Evolutionary conservation across 2,329 filamentous ascomycete species (phyloP).

Genomic region (Claviceps sp.): DNA sequence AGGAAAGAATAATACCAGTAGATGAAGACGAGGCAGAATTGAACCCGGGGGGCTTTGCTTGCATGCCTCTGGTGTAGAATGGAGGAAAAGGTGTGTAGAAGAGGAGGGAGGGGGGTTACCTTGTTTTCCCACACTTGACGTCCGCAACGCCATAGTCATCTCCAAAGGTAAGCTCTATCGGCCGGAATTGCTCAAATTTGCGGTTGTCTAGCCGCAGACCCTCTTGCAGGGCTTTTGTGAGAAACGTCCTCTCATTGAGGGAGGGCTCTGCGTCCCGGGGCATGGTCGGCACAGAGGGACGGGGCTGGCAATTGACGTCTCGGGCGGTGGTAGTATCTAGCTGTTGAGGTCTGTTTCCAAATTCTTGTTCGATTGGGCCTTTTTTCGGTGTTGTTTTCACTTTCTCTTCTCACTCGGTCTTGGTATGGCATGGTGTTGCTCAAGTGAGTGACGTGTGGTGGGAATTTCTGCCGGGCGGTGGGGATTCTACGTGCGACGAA

Average conservation of each 20-base stretch:
- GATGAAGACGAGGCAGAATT: too few species aligned
- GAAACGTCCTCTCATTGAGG: slow-evolving; percentile 75
- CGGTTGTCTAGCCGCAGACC: slow-evolving; percentile 76
- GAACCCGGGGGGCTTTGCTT: too few species aligned
- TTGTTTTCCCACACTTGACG: slow-evolving; percentile 79
- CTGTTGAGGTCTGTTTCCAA: neutral
- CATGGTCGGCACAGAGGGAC: slow-evolving; percentile 40
- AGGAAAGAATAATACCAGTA: neutral
- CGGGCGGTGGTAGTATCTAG: neutral
- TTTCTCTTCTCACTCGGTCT: slow-evolving; percentile 4
- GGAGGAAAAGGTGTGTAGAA: neutral
- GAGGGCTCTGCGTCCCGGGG: slow-evolving; percentile 87
- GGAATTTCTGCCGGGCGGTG: slow-evolving; percentile 40
- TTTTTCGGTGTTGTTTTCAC: slow-evolving; percentile 3
- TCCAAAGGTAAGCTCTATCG: slow-evolving; percentile 67
- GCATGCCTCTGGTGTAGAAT: neutral
- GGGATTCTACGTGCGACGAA: too few species aligned
- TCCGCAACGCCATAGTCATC: slow-evolving; percentile 86
- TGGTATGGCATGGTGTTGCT: neutral
- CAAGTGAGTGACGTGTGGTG: slow-evolving; percentile 5
- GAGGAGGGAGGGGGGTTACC: slow-evolving; percentile 32
- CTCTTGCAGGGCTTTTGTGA: slow-evolving; percentile 69
- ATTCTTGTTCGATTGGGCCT: neutral
- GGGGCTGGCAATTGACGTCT: neutral
- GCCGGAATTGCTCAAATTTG: slow-evolving; percentile 64